A percentile compares a stretch with the other conserved stretches of the same genome.
Evolutionary conservation across 768 basidiomycete genomes (phyloP).

Genomic region (Tubosaeta sp.): DNA sequence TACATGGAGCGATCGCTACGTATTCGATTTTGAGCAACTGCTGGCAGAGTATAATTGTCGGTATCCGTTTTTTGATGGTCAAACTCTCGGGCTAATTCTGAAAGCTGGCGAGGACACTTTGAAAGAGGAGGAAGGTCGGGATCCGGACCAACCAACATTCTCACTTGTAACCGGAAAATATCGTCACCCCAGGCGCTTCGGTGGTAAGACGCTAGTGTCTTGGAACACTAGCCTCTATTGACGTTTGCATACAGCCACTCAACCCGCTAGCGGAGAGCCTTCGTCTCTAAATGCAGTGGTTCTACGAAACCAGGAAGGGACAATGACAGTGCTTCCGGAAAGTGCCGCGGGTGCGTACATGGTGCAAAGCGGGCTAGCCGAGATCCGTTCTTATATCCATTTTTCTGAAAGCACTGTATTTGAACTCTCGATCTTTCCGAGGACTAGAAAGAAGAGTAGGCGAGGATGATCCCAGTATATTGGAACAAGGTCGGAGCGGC

Average conservation of each 20-base stretch:
- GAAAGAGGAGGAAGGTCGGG: constrained; percentile 39
- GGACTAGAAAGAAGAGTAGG: constrained; percentile 79
- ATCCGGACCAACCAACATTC: constrained; percentile 74
- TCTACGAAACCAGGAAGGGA: constrained; percentile 59
- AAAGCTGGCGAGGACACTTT: constrained; percentile 4
- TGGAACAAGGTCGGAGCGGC: constrained; percentile 89
- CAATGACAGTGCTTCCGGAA: constrained; percentile 51
- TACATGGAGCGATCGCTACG: constrained; percentile 73
- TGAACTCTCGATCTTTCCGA: constrained; percentile 69
- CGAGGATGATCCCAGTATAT: constrained; percentile 69
- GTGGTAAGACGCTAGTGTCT: constrained; percentile 26
- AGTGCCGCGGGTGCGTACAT: constrained; percentile 61
- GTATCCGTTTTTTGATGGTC: constrained; percentile 1
- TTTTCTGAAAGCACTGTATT: constrained; percentile 54
- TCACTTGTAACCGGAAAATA: constrained; percentile 86
- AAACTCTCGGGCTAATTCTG: not conserved
- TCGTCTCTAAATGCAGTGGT: constrained; percentile 43
- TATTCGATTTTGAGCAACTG: constrained; percentile 70
- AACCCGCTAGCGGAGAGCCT: constrained; percentile 12
- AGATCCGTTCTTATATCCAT: constrained; percentile 6
- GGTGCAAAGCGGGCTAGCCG: not conserved
- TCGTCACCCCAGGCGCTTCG: constrained; percentile 69
- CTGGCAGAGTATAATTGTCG: constrained; percentile 35
- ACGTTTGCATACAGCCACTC: constrained; percentile 5
- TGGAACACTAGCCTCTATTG: constrained; percentile 1